Base-by-base conservation (phyloP, 2,329 filamentous ascomycete genomes). In the Pseudogymnoascus sp. region DNA sequence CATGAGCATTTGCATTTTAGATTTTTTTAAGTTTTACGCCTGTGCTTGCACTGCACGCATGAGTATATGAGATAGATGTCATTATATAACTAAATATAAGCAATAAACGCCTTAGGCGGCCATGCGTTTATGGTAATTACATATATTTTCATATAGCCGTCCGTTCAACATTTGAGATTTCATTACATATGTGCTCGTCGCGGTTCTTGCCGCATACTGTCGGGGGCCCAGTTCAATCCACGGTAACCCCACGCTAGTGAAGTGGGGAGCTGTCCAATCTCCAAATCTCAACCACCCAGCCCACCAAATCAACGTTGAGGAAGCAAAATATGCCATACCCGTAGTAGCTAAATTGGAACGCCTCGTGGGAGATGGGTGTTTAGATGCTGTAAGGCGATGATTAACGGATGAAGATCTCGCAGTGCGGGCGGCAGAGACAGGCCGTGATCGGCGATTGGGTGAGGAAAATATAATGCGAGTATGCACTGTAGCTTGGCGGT, bases 1-100 rank as follows among this genome's bases (percentile, higher is more conserved):
- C 51, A 31, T 57, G 51, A 57, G 51, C 51, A 57, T 57, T 57
- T 57, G 51, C 51, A 57, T 57, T 57, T 57, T 57, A 57, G 51
- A 57, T 57, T 57, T 57, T 57, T 57, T 14, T 14, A 34, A n/a
- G 16, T 57, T 57, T 57, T 34, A 57, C 25, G 51, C 25, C 25
- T 57, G 51, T 57, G 51, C 51, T 19, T 57, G 28, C 43, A 43
- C 19, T 45, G 19, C 51, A 57, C 51, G 51, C 51, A 57, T 57
- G 51, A 34, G 51, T 57, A 57, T 57, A 57, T 57, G 51, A 57
- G 51, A 57, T 57, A 57, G 51, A 57, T 57, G 28, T 57, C 28
- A 57, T 57, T 28, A 57, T 57, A 57, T 57, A 34, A 57, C 51
- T 57, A 57, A 57, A 34, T 57, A 57, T 57, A 57, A 57, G 51